Evolutionary conservation across 495 filamentous ascomycete genomes (phyloP).

Genomic region (Aeminium ludgeri): DNA sequence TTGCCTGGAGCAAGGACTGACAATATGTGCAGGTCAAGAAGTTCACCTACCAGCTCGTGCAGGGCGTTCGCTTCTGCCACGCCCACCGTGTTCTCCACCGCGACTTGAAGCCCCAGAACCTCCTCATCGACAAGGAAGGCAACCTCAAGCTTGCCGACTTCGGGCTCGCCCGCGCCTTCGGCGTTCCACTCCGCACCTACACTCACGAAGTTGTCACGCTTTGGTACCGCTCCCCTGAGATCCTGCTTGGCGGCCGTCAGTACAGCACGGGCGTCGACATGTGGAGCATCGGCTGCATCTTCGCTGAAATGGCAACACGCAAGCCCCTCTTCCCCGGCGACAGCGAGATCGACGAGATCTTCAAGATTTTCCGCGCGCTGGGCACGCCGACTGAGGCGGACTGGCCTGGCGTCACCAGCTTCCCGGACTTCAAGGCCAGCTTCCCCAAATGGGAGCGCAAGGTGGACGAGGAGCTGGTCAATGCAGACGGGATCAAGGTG

Average conservation of each 20-base stretch:
- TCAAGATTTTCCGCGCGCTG: conserved; percentile 93
- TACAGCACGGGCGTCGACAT: conserved; percentile 98
- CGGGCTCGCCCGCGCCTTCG: conserved; percentile 87
- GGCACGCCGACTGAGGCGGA: conserved; percentile 76
- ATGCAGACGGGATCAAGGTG: conserved; percentile 21
- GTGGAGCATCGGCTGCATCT: conserved; percentile 98
- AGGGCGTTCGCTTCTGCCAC: conserved; percentile 89
- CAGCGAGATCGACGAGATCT: conserved; percentile 98
- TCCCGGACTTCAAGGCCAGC: conserved; percentile 91
- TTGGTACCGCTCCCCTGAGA: conserved; percentile 97
- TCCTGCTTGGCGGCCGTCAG: conserved; percentile 88
- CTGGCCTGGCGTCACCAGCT: conserved; percentile 94
- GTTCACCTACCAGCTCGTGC: conserved; percentile 88
- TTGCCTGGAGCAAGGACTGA: not conserved
- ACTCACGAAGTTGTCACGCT: conserved; percentile 98
- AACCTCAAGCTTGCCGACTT: conserved; percentile 98
- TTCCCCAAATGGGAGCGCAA: conserved; percentile 94
- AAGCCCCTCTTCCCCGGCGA: conserved; percentile 96
- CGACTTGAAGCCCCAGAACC: conserved; percentile 94
- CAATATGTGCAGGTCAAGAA: conserved; percentile 40
- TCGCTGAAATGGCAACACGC: conserved; percentile 98
- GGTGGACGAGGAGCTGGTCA: conserved; percentile 36
- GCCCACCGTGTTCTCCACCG: conserved; percentile 87
- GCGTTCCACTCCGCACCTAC: conserved; percentile 88
- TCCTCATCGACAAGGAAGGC: conserved; percentile 85